Conservation (phyloP, 1,284 basidiomycete species). For the Boletellus deceptivus region DNA sequence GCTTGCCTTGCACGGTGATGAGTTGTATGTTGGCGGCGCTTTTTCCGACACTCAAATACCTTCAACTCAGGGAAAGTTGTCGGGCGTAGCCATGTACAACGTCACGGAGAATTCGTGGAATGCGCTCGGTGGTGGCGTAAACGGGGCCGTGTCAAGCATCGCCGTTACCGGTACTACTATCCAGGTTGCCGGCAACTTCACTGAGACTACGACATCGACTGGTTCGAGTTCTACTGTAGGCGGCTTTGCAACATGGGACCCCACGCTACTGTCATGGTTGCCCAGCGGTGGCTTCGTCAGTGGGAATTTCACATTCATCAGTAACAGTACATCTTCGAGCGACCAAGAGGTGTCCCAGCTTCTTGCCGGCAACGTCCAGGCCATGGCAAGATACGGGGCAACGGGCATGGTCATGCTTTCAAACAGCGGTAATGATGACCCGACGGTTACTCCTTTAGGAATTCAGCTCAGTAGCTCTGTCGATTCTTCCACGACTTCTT, state of each 20-base stretch:
- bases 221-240: constrained; percentile 43
- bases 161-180: constrained; percentile 52
- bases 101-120: constrained; percentile 67
- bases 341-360: constrained; percentile 45
- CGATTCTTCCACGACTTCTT: constrained; percentile 28
- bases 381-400: constrained; percentile 61
- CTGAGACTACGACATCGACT: constrained; percentile 44
- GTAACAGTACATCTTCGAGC: constrained; percentile 51
- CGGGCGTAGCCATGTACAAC: constrained; percentile 77
- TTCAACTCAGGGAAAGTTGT: constrained; percentile 53
- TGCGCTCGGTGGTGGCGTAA: constrained; percentile 70
- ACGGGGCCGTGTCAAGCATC: constrained; percentile 71
- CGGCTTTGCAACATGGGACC: constrained; percentile 81
- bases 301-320: constrained; percentile 74
- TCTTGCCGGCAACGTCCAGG: constrained; percentile 61
- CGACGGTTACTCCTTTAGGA: constrained; percentile 57
- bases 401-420: constrained; percentile 69
- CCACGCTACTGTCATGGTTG: constrained; percentile 63
- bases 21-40: constrained; percentile 81
- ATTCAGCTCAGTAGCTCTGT: constrained; percentile 45
- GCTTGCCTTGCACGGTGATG: constrained; percentile 56
- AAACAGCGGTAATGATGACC: constrained; percentile 52
- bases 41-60: constrained; percentile 71
- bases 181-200: constrained; percentile 78
- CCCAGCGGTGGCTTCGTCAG: constrained; percentile 71